Conservation (phyloP, 2,329 filamentous ascomycete species). For the Colletotrichum costaricense region DNA sequence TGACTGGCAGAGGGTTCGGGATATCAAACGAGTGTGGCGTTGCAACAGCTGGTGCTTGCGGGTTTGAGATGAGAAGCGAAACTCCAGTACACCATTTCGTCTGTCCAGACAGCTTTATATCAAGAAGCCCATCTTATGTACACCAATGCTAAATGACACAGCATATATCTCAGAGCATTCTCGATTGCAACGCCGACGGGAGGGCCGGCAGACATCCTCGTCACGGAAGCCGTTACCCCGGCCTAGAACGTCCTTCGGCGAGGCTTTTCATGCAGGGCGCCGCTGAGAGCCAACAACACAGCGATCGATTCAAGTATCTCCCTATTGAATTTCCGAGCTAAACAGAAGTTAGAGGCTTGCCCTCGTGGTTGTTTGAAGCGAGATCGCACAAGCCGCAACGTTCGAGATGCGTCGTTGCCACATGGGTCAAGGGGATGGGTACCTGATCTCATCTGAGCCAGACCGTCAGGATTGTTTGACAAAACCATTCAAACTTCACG, state of each 20-base stretch:
- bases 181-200: conserved; percentile 1
- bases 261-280: conserved; percentile 16
- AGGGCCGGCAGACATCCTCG: neutral
- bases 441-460: neutral
- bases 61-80: neutral
- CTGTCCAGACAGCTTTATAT: conserved; percentile 23
- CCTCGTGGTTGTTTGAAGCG: too few relatives aligned
- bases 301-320: conserved; percentile 11
- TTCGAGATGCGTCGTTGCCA: too few relatives aligned
- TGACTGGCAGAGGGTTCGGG: conserved; percentile 16
- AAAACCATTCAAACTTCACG: neutral
- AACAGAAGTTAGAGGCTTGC: neutral
- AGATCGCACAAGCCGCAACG: neutral
- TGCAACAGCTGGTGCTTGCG: conserved; percentile 7
- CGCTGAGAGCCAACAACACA: conserved; percentile 13
- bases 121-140: conserved; percentile 39
- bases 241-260: conserved; percentile 13
- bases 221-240: neutral
- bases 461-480: neutral
- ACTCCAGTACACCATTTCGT: conserved; percentile 17
- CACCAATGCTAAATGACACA: neutral
- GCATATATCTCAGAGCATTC: neutral
- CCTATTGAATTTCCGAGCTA: neutral
- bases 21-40: conserved; percentile 40
- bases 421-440: neutral